Percentiles rank a stretch among this genome's conserved stretches.
Evolutionary conservation across 2,329 filamentous ascomycete species (phyloP).

Genomic region (Aspergillus fischeri): DNA sequence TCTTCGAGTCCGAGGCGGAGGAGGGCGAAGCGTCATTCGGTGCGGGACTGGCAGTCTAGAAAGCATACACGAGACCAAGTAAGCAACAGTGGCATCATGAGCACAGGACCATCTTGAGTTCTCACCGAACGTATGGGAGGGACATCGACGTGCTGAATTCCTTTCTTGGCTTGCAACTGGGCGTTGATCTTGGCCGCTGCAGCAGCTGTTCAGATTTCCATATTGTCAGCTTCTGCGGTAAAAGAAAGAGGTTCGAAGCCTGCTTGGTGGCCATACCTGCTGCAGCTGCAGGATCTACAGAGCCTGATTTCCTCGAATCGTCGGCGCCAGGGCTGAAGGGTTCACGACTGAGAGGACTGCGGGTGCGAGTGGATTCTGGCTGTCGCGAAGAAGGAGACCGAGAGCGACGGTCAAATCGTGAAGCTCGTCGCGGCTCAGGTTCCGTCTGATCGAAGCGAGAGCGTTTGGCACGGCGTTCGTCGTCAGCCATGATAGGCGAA

Average conservation of each 20-base stretch:
- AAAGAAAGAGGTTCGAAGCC: neutral
- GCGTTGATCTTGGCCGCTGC: conserved; percentile 86
- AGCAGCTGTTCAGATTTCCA: conserved; percentile 56
- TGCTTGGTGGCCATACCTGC: conserved; percentile 57
- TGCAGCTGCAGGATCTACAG: conserved; percentile 68
- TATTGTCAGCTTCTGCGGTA: conserved; percentile 9
- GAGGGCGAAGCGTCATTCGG: conserved; percentile 53
- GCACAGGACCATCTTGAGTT: conserved; percentile 1
- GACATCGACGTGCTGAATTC: conserved; percentile 84
- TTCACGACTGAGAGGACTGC: conserved; percentile 67
- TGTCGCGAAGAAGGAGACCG: conserved; percentile 70
- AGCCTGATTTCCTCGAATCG: conserved; percentile 42
- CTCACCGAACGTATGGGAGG: conserved; percentile 68
- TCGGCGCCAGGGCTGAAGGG: conserved; percentile 46
- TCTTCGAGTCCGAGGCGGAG: conserved; percentile 47
- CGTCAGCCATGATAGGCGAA: conserved; percentile 62
- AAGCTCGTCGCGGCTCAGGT: conserved; percentile 69
- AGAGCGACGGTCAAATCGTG: conserved; percentile 88
- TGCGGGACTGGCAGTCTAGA: conserved; percentile 47
- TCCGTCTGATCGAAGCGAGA: conserved; percentile 94
- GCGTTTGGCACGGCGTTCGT: conserved; percentile 72
- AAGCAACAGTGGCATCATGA: conserved; percentile 8
- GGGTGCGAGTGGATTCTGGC: conserved; percentile 68
- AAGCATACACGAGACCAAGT: neutral
- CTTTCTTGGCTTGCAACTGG: conserved; percentile 78